phyloP scores from a whole-genome alignment of 106 monocot genomes.

The Chionographis japonica region DNA sequence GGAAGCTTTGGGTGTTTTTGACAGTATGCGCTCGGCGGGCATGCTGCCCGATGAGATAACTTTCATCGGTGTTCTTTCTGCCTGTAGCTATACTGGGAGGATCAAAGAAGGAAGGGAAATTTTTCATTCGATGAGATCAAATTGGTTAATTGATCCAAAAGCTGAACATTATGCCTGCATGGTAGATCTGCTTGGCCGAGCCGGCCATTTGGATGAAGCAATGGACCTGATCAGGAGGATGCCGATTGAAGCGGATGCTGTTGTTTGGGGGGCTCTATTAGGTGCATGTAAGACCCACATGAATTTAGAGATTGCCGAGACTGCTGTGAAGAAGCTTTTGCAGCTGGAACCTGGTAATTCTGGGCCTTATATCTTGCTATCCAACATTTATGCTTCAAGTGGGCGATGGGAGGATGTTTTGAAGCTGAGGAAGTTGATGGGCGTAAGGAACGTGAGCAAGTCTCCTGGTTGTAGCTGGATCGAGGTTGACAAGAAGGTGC shows the following conservation, averaged over 20 bases:
- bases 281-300: constrained; percentile 68
- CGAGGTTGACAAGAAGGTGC: constrained; percentile 58
- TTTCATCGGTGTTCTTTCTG: constrained; percentile 63
- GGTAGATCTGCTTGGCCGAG: constrained; percentile 79
- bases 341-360: constrained; percentile 58
- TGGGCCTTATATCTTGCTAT: constrained; percentile 70
- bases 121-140: constrained; percentile 52
- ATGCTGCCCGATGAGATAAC: constrained; percentile 60
- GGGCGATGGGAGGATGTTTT: constrained; percentile 67
- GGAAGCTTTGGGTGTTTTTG: constrained; percentile 50
- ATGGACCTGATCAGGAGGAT: constrained; percentile 55
- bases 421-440: constrained; percentile 51
- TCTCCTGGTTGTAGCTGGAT: constrained; percentile 80
- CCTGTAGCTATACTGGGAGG: constrained; percentile 70
- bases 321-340: constrained; percentile 52
- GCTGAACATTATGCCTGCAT: constrained; percentile 75
- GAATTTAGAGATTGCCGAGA: constrained; percentile 58
- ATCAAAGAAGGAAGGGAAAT: constrained; percentile 54
- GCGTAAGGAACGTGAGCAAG: constrained; percentile 49
- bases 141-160: constrained; percentile 28
- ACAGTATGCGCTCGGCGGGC: constrained; percentile 29
- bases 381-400: constrained; percentile 65
- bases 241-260: constrained; percentile 69
- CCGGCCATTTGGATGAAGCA: constrained; percentile 59
- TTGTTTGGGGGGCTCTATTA: constrained; percentile 73